Base-by-base conservation (phyloP, 352 stramenopile genomes). In the Phytophthora hybrid region DNA sequence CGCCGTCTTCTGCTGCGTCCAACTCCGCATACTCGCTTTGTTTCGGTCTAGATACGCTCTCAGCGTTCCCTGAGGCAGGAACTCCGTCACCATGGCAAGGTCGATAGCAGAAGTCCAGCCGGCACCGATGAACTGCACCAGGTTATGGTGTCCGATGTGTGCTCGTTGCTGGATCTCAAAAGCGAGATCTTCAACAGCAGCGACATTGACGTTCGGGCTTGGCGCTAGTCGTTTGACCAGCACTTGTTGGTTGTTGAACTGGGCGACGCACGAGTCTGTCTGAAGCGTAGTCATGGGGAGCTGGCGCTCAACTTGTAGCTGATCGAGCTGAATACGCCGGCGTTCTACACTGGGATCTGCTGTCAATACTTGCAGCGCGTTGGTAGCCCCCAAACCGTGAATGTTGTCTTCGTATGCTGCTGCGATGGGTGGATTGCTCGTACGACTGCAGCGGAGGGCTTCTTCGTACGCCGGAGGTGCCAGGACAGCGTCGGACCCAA, bases 111-210 rank as follows among this genome's bases (percentile, higher is more conserved):
- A 61, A 52, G 53, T 71, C 84, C 86, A 92, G 23, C 81, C 83
- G 4, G 80, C 83, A 3, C 87, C 85, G 13, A 93, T 54, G 26
- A 95, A 82, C 37, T 76, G 64, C 7, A 94, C 71, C 39, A 95
- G 86, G 47, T 83, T 80, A 18, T 69, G 70, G 29, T 95, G 87
- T 3, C 80, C 68, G 6, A 94, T 26, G 19, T 63, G 63, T 11
- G 70, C 57, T 44, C 70, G 52, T 46, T 62, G 63, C 26, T 69
- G 70, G 16, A 91, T 88, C 65, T 91, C 84, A 0, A 73, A 47
- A 13, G 88, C 73, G 21, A 91, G 74, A 0, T 68, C 64, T 49
- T 86, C 70, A 3, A 77, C 31, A 53, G 70, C 70, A 57, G 23
- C 10, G 23, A 46, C 29, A 29, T 76, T 68, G 7, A 76, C 39